Evolutionary conservation across 2,329 filamentous ascomycete species (phyloP).

Genomic region (Claviceps quebecensis): DNA sequence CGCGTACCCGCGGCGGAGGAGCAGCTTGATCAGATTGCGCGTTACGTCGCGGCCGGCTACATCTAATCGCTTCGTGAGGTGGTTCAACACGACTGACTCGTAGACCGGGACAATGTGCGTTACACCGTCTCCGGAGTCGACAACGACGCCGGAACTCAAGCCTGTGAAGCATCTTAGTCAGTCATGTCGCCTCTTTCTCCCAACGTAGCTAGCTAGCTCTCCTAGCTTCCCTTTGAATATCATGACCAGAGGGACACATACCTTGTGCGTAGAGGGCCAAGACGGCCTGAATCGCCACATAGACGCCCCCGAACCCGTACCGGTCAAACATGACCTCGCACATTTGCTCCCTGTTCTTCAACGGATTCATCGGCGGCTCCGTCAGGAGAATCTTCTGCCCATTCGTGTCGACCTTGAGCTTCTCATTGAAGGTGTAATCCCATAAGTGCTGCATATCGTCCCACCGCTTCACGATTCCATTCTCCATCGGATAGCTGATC

Average conservation of each 20-base stretch:
- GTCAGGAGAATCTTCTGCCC: conserved; percentile 96
- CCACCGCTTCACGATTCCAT: conserved; percentile 98
- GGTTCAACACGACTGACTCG: conserved; percentile 94
- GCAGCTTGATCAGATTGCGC: conserved; percentile 90
- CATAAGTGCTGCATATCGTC: conserved; percentile 99
- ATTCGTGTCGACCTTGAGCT: conserved; percentile 81
- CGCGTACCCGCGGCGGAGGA: conserved; percentile 86
- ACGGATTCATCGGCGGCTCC: conserved; percentile 93
- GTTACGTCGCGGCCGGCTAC: conserved; percentile 95
- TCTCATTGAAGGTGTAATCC: conserved; percentile 98
- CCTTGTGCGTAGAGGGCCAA: conserved; percentile 93
- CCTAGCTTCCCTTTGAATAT: too few relatives aligned
- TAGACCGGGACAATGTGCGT: conserved; percentile 98
- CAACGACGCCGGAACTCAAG: conserved; percentile 87
- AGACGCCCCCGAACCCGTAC: conserved; percentile 91
- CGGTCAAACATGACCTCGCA: conserved; percentile 98
- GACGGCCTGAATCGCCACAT: conserved; percentile 95
- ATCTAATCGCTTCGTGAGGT: conserved; percentile 84
- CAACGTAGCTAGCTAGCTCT: too few relatives aligned
- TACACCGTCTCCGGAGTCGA: conserved; percentile 95
- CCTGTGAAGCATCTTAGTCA: conserved; percentile 29
- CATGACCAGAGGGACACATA: conserved; percentile 21
- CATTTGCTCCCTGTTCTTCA: conserved; percentile 96
- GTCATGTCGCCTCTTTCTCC: background rate
- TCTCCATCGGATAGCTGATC: conserved; percentile 99